phyloP scores from a whole-genome alignment of 2,329 filamentous ascomycete genomes.

The Blastomyces parvus region DNA sequence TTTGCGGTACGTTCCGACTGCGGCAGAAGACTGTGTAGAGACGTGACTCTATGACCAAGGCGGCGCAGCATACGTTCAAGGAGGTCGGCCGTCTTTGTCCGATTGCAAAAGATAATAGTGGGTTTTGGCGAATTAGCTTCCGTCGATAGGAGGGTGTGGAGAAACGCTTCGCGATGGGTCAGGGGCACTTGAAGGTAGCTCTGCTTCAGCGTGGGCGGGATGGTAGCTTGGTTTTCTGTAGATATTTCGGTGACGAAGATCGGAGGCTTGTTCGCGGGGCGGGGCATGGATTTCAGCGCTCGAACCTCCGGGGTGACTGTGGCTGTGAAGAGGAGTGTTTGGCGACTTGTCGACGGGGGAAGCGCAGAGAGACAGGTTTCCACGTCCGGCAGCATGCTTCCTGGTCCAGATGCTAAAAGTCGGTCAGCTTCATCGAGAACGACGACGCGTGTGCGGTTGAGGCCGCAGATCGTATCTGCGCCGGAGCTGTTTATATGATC shows the following conservation, averaged over 20 bases:
- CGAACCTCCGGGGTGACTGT: constrained; percentile 90
- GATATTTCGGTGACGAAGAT: constrained; percentile 86
- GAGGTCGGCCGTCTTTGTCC: constrained; percentile 76
- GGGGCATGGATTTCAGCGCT: constrained; percentile 68
- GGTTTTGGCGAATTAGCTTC: constrained; percentile 64
- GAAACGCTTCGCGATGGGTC: constrained; percentile 87
- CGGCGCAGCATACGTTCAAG: constrained; percentile 80
- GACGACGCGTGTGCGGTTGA: constrained; percentile 70
- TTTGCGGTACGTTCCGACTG: constrained; percentile 81
- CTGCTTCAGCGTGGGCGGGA: constrained; percentile 73
- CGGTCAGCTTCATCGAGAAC: constrained; percentile 95
- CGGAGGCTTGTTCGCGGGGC: constrained; percentile 58
- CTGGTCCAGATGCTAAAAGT: constrained; percentile 61
- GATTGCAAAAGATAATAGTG: constrained; percentile 89
- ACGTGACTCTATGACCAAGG: constrained; percentile 80
- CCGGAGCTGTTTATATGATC: constrained; percentile 90
- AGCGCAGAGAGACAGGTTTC: constrained; percentile 77
- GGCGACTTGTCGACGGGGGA: constrained; percentile 66
- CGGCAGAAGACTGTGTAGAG: constrained; percentile 76
- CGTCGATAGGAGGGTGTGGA: constrained; percentile 80
- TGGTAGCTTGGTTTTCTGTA: constrained; percentile 53
- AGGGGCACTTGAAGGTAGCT: constrained; percentile 81
- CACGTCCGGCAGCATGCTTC: constrained; percentile 90
- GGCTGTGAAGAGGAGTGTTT: constrained; percentile 91
- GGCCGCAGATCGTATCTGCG: constrained; percentile 74